Evolutionary conservation across 441 rosid genomes (phyloP), one percentile per base, ranked within the genome.

Genomic region (Aleurites moluccanus): DNA sequence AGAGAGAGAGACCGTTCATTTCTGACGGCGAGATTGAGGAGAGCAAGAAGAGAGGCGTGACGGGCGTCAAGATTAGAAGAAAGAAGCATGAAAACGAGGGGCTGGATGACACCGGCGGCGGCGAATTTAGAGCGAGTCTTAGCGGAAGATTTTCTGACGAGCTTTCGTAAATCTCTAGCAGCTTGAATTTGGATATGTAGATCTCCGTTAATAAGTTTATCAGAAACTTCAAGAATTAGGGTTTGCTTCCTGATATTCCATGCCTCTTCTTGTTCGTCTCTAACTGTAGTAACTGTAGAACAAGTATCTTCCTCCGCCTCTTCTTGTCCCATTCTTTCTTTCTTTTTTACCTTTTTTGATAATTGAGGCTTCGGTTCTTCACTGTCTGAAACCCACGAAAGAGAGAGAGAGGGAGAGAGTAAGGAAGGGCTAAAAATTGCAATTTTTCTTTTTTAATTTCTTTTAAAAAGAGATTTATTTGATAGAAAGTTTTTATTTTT

Each of bases 1-100:
- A 63, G 42, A 67, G 73, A 20, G 42, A 69, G 72, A 60, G 72
- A 91, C 96, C 92, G 80, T 75, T 91, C 93, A 79, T 91, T 86
- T 79, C 92, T 85, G 56, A 83, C 93, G 70, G 92, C 93, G 60
- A 91, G 91, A 77, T 89, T 91, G 78, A 91, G 93, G 64, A 91
- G 96, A 52, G 93, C 93, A 35, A 91, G 89, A 70, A 91, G 90
- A 69, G 93, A 89, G 68, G 93, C 87, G 68, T 88, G 89, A 25
- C 89, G 86, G 42, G 92, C 93, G 60, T 89, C 91, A 49, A 73
- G 69, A 65, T 82, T 85, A 35, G 89, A 78, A 38, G 91, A 88
- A 45, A 83, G 56, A 35, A 91, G 93, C 92, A 89, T 89, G 28
- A 80, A 76, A 21, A 91, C 84, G 40, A 91, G 88, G 8, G 96